These are phyloP conservation scores for Graphiopsis chlorocephala DNA, from an alignment of 2,329 filamentous ascomycete genomes.

Conservation along the genomic window DNA sequence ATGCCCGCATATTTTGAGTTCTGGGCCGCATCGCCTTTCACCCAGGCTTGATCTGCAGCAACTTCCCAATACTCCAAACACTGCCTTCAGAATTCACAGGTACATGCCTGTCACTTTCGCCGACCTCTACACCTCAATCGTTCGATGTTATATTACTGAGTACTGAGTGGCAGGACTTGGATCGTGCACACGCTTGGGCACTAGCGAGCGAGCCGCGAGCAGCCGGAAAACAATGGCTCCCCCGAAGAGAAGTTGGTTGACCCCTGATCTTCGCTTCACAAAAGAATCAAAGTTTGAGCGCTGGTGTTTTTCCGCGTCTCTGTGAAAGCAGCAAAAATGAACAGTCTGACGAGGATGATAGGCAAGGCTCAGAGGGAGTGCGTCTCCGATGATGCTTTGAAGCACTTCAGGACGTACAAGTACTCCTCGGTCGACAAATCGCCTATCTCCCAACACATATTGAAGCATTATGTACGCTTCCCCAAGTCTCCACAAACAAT, in stretches of 20 bases:
- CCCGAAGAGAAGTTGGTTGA: slow-evolving; percentile 12
- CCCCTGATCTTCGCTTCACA: slow-evolving; percentile 10
- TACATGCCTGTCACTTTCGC: not conserved
- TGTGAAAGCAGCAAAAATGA: slow-evolving; percentile 4
- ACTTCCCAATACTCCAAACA: not conserved
- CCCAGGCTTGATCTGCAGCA: not conserved
- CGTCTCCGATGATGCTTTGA: slow-evolving; percentile 83
- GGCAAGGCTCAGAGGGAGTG: slow-evolving; percentile 41
- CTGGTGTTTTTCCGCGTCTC: slow-evolving; percentile 7
- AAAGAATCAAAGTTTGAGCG: slow-evolving; percentile 10
- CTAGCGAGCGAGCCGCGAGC: slow-evolving; percentile 1
- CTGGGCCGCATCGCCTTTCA: not conserved
- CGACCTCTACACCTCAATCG: not conserved
- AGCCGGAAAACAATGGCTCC: slow-evolving; percentile 11
- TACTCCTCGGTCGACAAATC: slow-evolving; percentile 98
- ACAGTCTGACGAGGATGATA: slow-evolving; percentile 7
- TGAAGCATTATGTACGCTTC: slow-evolving; percentile 79
- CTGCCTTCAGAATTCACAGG: not conserved
- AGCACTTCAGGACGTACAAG: slow-evolving; percentile 92
- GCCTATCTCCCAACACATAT: slow-evolving; percentile 85
- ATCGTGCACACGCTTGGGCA: slow-evolving; percentile 11
- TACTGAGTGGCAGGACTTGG: not conserved
- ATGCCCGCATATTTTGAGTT: not conserved
- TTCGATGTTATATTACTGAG: slow-evolving; percentile 1
- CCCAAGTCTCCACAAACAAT: slow-evolving; percentile 33